Conservation (phyloP, 1,139 yeast genomes). For the Hemisphaericaspora lyxosophila region DNA sequence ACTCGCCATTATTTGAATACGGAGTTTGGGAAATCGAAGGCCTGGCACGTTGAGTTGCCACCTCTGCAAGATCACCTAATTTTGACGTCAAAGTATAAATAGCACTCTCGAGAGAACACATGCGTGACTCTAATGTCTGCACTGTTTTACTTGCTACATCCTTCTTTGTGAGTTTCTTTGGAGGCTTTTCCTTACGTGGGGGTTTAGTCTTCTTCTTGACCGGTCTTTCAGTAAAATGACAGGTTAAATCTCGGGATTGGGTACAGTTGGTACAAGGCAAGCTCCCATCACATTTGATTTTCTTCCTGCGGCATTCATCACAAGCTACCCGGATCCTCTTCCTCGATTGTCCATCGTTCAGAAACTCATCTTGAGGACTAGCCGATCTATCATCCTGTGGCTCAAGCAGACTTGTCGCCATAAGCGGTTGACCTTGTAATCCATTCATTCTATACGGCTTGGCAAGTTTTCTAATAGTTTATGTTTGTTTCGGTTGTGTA, state of each 20-base stretch:
- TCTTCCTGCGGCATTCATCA: constrained; percentile 50
- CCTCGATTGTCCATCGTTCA: constrained; percentile 3
- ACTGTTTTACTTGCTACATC: constrained; percentile 13
- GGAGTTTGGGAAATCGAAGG: neutral
- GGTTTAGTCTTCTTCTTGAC: constrained; percentile 16
- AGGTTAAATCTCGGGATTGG: constrained; percentile 21
- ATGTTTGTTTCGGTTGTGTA: too few relatives aligned
- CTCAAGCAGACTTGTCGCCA: too few relatives aligned
- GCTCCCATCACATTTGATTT: constrained; percentile 51
- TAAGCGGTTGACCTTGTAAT: too few relatives aligned
- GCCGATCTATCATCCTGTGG: neutral
- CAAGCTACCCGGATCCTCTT: constrained; percentile 51
- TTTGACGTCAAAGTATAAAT: constrained; percentile 19
- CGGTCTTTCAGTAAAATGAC: constrained; percentile 30
- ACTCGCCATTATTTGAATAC: neutral
- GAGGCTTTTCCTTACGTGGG: constrained; percentile 4
- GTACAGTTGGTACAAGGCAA: constrained; percentile 48
- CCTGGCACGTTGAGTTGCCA: neutral
- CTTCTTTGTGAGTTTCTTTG: constrained; percentile 11
- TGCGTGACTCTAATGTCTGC: constrained; percentile 22
- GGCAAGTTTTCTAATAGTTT: too few relatives aligned
- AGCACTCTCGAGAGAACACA: constrained; percentile 25
- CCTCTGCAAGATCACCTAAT: neutral
- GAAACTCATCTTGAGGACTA: neutral
- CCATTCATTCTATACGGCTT: too few relatives aligned